Evolutionary conservation across 2,329 filamentous ascomycete genomes (phyloP), one percentile per base, ranked within the genome.

Genomic region (Dactylellina haptotyla): DNA sequence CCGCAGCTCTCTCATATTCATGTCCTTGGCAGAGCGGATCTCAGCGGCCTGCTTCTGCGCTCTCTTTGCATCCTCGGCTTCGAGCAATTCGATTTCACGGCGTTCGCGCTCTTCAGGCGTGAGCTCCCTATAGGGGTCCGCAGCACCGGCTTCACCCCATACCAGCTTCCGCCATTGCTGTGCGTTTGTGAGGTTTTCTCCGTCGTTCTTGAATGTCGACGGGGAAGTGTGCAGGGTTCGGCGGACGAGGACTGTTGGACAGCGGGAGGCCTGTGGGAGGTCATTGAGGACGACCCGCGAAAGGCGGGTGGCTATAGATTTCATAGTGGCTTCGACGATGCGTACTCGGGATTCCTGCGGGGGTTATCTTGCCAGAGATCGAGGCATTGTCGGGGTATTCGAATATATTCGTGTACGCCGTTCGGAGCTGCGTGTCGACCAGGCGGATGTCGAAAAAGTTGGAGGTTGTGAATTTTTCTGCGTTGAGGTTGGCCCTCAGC

Each of bases 71-170:
- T 72, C 67, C 20, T 65, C 25, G 8, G 45, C 53, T 61, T 72
- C 67, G 2, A 72, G 23, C 4, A 30, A 43, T 26, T 43, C 34
- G 23, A 72, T 72, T 16, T 72, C 67, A 25, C 59, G 53, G 8
- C 18, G 34, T 34, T 72, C 67, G 3, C 67, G 67, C 48, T 72
- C 67, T 46, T 72, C 59, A 3, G 67, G 59, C 8, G 67, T 72
- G 9, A 72, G 54, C 48, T 64, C 59, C 12, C 41, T 46, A 23
- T 72, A 72, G 6, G 67, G 67, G 28, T 72, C 67, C 8, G 59
- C 67, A 9, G 51, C 43, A 18, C 59, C 59, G 9, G 67, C 37
- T 46, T 72, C 59, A 26, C 67, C 67, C 67, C 67, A 72, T 9
- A 72, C 65, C 6, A 28, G n/a, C 34, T 72, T 72, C 5, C 59